Percentiles rank a stretch among this genome's conserved stretches.
These are phyloP conservation scores for Solanum chiquidenum DNA, from an alignment of 257 asterid genomes.

Conservation along the genomic window DNA sequence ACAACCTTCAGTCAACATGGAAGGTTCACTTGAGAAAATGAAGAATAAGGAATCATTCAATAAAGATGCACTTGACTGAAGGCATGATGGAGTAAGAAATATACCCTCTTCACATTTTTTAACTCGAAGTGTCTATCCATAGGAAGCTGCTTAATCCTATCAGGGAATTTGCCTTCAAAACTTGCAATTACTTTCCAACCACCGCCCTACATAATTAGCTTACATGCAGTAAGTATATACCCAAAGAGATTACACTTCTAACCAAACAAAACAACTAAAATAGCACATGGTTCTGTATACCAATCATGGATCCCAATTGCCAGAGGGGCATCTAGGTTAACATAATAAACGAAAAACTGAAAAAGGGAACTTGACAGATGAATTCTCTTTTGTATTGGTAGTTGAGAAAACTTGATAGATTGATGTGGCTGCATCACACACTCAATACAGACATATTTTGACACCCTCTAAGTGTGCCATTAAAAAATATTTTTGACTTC, in stretches of 20 bases:
- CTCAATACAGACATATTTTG: background rate
- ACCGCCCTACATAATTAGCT: conserved; percentile 48
- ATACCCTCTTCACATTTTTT: conserved; percentile 80
- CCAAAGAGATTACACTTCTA: background rate
- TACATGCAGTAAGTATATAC: background rate
- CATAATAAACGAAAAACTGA: background rate
- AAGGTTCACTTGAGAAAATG: conserved; percentile 10
- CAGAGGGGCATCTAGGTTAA: background rate
- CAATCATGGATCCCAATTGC: background rate
- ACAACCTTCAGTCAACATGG: conserved; percentile 51
- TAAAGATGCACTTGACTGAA: background rate
- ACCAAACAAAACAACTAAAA: background rate
- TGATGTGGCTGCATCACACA: background rate
- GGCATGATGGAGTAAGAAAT: conserved; percentile 1
- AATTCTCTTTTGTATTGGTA: background rate
- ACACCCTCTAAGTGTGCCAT: background rate
- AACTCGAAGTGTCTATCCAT: conserved; percentile 86
- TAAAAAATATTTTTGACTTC: background rate
- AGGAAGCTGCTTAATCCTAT: conserved; percentile 87
- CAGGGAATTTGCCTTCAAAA: conserved; percentile 97
- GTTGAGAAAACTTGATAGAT: background rate
- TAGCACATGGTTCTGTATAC: background rate
- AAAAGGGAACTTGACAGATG: background rate
- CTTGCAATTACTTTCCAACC: conserved; percentile 99
- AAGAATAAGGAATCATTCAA: background rate